Conservation (phyloP, 768 basidiomycete species). For the Kwoniella dendrophila region DNA sequence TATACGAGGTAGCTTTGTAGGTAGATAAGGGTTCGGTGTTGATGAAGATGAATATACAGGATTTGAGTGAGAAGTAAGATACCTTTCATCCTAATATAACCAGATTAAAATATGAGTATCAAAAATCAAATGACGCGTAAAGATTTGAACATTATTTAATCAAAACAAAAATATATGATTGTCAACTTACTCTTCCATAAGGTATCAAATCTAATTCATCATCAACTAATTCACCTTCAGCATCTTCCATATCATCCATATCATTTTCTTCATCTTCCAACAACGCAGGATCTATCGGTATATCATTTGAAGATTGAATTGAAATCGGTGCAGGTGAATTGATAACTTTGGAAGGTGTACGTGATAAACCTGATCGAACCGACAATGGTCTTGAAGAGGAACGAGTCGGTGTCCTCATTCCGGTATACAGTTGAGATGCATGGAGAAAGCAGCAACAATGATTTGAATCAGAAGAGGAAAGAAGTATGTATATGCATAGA, state of each 20-base stretch:
- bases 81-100: background rate
- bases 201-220: slow-evolving; percentile 26
- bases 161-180: background rate
- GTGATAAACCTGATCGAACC: slow-evolving; percentile 11
- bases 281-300: slow-evolving; percentile 35
- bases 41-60: slow-evolving; percentile 9
- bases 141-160: background rate
- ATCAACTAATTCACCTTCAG: slow-evolving; percentile 36
- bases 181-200: slow-evolving; percentile 3
- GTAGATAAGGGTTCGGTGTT: background rate
- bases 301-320: slow-evolving; percentile 3
- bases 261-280: slow-evolving; percentile 20
- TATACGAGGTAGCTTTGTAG: background rate
- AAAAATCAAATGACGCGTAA: background rate
- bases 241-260: slow-evolving; percentile 35
- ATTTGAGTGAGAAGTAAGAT: background rate
- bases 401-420: slow-evolving; percentile 28
- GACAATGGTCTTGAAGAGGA: slow-evolving; percentile 14
- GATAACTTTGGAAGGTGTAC: slow-evolving; percentile 12
- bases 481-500: background rate
- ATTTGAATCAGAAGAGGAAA: background rate
- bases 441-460: background rate
- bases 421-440: background rate
- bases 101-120: background rate
- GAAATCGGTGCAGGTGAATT: background rate